Conservation (phyloP, 192 early-diverging fungal species). For the Umbelopsis isabellina region DNA sequence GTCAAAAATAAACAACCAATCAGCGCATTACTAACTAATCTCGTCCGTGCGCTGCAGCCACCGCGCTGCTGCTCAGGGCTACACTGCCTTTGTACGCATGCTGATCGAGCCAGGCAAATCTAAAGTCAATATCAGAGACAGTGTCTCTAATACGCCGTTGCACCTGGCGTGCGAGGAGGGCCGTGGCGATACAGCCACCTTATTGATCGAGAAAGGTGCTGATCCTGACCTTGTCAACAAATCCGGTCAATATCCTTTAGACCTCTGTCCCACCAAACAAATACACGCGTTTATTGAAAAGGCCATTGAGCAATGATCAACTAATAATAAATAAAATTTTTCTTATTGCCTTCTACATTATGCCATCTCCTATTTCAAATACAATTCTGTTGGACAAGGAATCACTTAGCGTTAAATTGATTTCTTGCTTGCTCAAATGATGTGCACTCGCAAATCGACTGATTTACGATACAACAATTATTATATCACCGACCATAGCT, state of each 20-base stretch:
- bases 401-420: too few species aligned
- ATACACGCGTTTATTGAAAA: constrained; percentile 18
- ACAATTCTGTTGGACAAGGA: too few species aligned
- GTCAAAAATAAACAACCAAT: neutral
- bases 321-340: neutral
- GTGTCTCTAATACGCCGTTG: constrained; percentile 55
- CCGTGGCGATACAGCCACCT: constrained; percentile 54
- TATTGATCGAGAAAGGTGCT: constrained; percentile 54
- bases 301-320: constrained; percentile 8
- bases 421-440: too few species aligned
- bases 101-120: constrained; percentile 47
- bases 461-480: too few species aligned
- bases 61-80: constrained; percentile 54
- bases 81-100: constrained; percentile 47
- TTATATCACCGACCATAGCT: too few species aligned
- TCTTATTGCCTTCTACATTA: neutral
- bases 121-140: constrained; percentile 49
- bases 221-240: constrained; percentile 52
- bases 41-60: constrained; percentile 39
- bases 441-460: too few species aligned
- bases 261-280: constrained; percentile 42
- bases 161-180: constrained; percentile 68
- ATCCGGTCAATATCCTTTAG: constrained; percentile 52
- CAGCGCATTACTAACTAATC: neutral
- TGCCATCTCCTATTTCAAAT: too few species aligned